phyloP scores from a whole-genome alignment of 2,329 filamentous ascomycete genomes.

The Colletotrichum sublineola region DNA sequence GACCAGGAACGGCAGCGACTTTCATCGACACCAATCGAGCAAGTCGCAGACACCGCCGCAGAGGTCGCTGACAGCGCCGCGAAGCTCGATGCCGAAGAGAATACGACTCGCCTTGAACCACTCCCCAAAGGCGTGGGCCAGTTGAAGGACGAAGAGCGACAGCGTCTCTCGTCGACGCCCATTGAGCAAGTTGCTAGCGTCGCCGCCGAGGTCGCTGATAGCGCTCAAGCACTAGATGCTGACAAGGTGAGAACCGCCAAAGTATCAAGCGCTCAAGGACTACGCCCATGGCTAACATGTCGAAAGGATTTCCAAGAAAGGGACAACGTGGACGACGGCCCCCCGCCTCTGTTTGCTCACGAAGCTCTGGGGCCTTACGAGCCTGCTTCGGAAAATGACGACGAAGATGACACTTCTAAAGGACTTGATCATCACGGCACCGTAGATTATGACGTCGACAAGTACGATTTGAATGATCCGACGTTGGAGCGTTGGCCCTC shows the following conservation, averaged over 20 bases:
- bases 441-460: constrained; percentile 45
- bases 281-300: neutral
- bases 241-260: constrained; percentile 13
- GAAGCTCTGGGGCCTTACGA: constrained; percentile 60
- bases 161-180: constrained; percentile 54
- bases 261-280: neutral
- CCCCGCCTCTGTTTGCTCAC: constrained; percentile 61
- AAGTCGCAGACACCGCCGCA: constrained; percentile 58
- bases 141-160: constrained; percentile 46
- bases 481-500: constrained; percentile 64
- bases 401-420: constrained; percentile 44
- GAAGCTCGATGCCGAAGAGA: constrained; percentile 49
- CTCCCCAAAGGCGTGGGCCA: constrained; percentile 8
- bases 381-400: constrained; percentile 49
- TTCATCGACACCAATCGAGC: constrained; percentile 55
- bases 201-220: constrained; percentile 60
- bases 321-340: constrained; percentile 40
- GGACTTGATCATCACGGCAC: constrained; percentile 33
- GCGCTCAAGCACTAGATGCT: constrained; percentile 56
- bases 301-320: constrained; percentile 37
- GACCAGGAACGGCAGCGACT: constrained; percentile 51
- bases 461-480: constrained; percentile 60
- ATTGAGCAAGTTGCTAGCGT: constrained; percentile 57
- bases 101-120: constrained; percentile 1
- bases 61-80: constrained; percentile 60